phyloP scores from a whole-genome alignment of 2,329 filamentous ascomycete genomes.

The Periconia sp. region DNA sequence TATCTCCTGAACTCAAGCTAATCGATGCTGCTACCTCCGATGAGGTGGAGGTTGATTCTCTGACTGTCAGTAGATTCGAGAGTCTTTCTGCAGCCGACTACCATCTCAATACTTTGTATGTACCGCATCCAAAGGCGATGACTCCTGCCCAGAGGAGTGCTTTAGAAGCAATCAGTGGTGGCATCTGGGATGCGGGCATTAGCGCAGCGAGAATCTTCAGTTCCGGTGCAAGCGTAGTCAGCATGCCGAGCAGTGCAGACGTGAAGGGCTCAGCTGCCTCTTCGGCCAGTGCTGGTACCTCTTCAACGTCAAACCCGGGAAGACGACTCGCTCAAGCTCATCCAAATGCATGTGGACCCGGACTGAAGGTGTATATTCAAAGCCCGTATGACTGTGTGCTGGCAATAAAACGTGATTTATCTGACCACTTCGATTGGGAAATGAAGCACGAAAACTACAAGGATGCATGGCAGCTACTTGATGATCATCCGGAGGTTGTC shows the following conservation, averaged over 20 bases:
- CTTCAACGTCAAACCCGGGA: slow-evolving; percentile 18
- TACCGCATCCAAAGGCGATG: slow-evolving; percentile 65
- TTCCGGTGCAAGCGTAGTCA: slow-evolving; percentile 75
- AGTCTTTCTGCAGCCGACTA: slow-evolving; percentile 87
- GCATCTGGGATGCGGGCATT: slow-evolving; percentile 88
- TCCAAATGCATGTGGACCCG: slow-evolving; percentile 55
- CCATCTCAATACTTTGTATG: slow-evolving; percentile 81
- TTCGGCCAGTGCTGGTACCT: slow-evolving; percentile 35
- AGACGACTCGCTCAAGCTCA: slow-evolving; percentile 41
- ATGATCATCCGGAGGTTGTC: slow-evolving; percentile 78
- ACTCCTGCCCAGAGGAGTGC: slow-evolving; percentile 69
- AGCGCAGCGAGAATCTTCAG: slow-evolving; percentile 86
- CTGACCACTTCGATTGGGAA: slow-evolving; percentile 85
- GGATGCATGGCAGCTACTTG: slow-evolving; percentile 84
- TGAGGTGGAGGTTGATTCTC: slow-evolving; percentile 82
- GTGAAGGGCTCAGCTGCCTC: slow-evolving; percentile 37
- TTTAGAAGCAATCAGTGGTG: slow-evolving; percentile 72
- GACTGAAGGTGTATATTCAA: slow-evolving; percentile 87
- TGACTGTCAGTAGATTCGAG: slow-evolving; percentile 85
- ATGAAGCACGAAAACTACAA: slow-evolving; percentile 78
- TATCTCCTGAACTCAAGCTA: slow-evolving; percentile 84
- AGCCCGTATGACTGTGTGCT: slow-evolving; percentile 97
- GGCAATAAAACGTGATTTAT: slow-evolving; percentile 80
- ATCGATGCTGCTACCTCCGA: slow-evolving; percentile 83
- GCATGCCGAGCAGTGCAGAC: slow-evolving; percentile 45